These are phyloP conservation scores for Pugionium dolabratum DNA, from an alignment of 345 rosid species.

Conservation along the genomic window DNA sequence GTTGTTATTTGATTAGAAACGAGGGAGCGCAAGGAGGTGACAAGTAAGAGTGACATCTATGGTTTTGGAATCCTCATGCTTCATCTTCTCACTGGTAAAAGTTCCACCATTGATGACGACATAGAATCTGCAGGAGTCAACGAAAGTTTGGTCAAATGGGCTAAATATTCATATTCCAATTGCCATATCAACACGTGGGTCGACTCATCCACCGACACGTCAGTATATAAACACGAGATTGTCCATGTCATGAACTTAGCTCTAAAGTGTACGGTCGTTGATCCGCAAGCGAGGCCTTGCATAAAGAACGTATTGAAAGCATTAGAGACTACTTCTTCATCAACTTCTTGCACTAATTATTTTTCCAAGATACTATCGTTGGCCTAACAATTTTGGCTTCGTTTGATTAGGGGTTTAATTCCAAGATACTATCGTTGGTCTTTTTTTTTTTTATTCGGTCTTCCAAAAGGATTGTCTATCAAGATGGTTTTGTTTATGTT, in stretches of 20 bases:
- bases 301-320: conserved; percentile 51
- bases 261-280: conserved; percentile 64
- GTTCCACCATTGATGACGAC: conserved; percentile 42
- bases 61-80: conserved; percentile 72
- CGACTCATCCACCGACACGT: conserved; percentile 50
- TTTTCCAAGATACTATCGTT: conserved; percentile 45
- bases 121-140: conserved; percentile 59
- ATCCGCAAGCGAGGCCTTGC: conserved; percentile 67
- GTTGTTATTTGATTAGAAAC: conserved; percentile 48
- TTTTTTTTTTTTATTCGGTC: conserved; percentile 7
- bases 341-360: conserved; percentile 40
- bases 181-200: conserved; percentile 70
- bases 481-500: conserved; percentile 45
- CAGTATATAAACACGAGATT: conserved; percentile 44
- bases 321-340: conserved; percentile 47
- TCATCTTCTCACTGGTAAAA: conserved; percentile 67
- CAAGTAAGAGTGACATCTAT: conserved; percentile 66
- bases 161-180: conserved; percentile 67
- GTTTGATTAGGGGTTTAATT: not conserved
- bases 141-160: conserved; percentile 67
- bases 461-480: conserved; percentile 25
- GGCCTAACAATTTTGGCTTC: conserved; percentile 36
- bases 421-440: not conserved
- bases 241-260: conserved; percentile 71
- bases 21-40: conserved; percentile 51